Base-by-base conservation (phyloP, 1,284 basidiomycete species). In the Ceratobasidium sp. region DNA sequence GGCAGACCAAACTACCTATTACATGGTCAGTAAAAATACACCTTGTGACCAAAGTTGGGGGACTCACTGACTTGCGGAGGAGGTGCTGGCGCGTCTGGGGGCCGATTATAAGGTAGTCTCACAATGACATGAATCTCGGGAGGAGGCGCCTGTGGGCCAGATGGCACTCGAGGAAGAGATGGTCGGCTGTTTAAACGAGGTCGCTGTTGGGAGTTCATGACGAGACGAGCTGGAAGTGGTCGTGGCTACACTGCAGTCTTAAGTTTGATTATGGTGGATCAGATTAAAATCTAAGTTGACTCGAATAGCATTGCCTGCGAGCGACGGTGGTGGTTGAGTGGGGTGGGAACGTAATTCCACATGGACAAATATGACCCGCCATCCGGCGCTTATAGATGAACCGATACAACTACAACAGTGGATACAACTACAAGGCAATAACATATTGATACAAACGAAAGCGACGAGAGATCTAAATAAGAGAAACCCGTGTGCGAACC, bases 401-500 rank as follows among this genome's bases (percentile, higher is more conserved):
- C 5, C 24, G n/a, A 66, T 57, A 69, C 66, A 59, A 71, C 29
- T 75, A 77, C 69, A 77, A 56, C 45, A 75, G 33, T 66, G 27
- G 17, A 29, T 56, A 56, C 54, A 29, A 53, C 19, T 69, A 69
- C 53, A 47, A 36, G 48, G 27, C 54, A 44, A 69, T 66, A 65
- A 45, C 65, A 50, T 41, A 47, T 64, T 66, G 33, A 77, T 74
- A 75, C 57, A 53, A 73, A 64, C 75, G 27, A 54, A 76, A 47
- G 31, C 73, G 22, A 69, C 31, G 67, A 54, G 22, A 77, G 33
- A n/a, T 75, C 85, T 81, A 96, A 65, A 96, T 95, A 78, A 96
- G 87, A 78, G 89, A 92, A 78, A 96, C 89, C 66, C 90, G 88
- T 9, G 93, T 94, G 80, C 94, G 87, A 57, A 92, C 86, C 53